A percentile compares a stretch with the other conserved stretches of the same genome.
These are phyloP conservation scores for Neoboletus magnificus DNA, from an alignment of 768 basidiomycete species.

Conservation along the genomic window DNA sequence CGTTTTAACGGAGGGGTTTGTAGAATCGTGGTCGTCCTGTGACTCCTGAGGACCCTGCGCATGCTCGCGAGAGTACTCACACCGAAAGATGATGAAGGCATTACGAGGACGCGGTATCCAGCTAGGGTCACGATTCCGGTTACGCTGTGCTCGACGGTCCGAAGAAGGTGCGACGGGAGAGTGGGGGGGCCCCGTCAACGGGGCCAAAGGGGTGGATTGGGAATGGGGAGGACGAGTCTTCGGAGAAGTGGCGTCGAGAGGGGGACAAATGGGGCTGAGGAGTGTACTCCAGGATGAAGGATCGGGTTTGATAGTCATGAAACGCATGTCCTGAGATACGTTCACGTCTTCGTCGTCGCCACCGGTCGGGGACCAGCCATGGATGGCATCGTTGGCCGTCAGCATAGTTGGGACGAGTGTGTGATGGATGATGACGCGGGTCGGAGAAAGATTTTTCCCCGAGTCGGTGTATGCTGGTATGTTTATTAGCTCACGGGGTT, in stretches of 20 bases:
- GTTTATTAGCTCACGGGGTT: constrained; percentile 9
- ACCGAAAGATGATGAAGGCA: constrained; percentile 71
- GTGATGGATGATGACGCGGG: not conserved
- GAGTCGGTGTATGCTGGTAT: not conserved
- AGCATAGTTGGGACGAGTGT: constrained; percentile 7
- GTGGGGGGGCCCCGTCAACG: not conserved
- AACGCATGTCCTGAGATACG: constrained; percentile 16
- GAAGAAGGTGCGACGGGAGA: constrained; percentile 34
- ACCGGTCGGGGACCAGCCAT: constrained; percentile 29
- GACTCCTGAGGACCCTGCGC: constrained; percentile 35
- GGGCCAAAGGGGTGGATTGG: not conserved
- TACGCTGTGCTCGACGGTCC: constrained; percentile 37
- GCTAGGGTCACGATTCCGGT: constrained; percentile 46
- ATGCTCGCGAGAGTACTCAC: constrained; percentile 54
- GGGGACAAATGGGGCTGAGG: constrained; percentile 13
- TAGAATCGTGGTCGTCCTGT: constrained; percentile 24
- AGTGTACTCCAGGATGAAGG: not conserved
- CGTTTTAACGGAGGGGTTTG: constrained; percentile 40
- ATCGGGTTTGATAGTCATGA: constrained; percentile 5
- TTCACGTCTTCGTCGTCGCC: constrained; percentile 29
- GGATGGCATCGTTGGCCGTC: constrained; percentile 8
- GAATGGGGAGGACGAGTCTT: not conserved
- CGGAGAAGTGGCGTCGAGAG: constrained; percentile 5
- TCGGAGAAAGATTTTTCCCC: not conserved
- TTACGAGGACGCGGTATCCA: constrained; percentile 69